These are phyloP conservation scores for Massarina eburnea DNA, from an alignment of 2,329 filamentous ascomycete species.

Conservation along the genomic window DNA sequence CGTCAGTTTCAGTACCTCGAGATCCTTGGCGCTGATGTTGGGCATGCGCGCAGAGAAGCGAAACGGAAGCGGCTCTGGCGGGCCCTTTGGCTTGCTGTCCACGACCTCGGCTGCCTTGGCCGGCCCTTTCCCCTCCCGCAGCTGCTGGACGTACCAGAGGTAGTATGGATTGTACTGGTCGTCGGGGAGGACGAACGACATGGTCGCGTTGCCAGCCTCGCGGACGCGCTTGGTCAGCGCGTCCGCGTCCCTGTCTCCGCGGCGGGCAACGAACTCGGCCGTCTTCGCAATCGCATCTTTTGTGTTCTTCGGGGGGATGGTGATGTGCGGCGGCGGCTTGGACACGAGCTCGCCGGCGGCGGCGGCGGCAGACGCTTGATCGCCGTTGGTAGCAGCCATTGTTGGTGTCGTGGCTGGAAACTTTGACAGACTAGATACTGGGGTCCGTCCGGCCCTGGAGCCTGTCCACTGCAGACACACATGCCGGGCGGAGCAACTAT, in stretches of 20 bases:
- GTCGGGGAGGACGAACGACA: slow-evolving; percentile 77
- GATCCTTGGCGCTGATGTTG: slow-evolving; percentile 91
- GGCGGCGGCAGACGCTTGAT: slow-evolving; percentile 12
- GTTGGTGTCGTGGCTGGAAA: slow-evolving; percentile 6
- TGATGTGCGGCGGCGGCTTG: slow-evolving; percentile 79
- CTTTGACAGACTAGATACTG: too few species aligned
- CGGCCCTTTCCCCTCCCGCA: slow-evolving; percentile 80
- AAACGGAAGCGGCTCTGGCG: slow-evolving; percentile 82
- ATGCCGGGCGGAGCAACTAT: neutral
- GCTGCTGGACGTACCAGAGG: slow-evolving; percentile 84
- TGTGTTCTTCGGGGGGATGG: slow-evolving; percentile 83
- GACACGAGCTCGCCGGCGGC: slow-evolving; percentile 20
- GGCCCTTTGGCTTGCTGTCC: slow-evolving; percentile 73
- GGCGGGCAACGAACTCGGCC: slow-evolving; percentile 81
- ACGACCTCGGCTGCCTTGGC: slow-evolving; percentile 41
- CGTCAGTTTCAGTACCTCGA: slow-evolving; percentile 72
- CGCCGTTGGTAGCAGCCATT: slow-evolving; percentile 36
- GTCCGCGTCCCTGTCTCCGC: slow-evolving; percentile 62
- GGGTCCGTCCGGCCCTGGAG: too few species aligned
- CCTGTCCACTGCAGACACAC: slow-evolving; percentile 4
- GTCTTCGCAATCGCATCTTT: slow-evolving; percentile 89
- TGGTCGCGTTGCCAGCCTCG: slow-evolving; percentile 83
- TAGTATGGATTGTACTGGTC: slow-evolving; percentile 91
- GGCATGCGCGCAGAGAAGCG: slow-evolving; percentile 96
- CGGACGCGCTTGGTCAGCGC: slow-evolving; percentile 83